Percentiles rank a stretch among this genome's conserved stretches.
Conservation (phyloP, 495 filamentous ascomycete species). For the Penicillium diatomitis region DNA sequence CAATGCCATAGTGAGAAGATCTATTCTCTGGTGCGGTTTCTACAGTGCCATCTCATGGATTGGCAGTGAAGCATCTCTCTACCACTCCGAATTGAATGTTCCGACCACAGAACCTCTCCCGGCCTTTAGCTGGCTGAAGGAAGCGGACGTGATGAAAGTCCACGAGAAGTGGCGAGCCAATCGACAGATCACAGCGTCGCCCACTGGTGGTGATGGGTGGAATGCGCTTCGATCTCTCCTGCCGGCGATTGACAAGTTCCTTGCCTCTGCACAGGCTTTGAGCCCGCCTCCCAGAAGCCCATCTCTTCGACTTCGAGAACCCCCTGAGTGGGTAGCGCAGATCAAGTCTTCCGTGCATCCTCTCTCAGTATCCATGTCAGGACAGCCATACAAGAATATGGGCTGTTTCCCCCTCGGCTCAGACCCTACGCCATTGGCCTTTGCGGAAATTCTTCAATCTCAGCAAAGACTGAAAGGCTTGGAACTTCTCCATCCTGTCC, state of each 20-base stretch:
- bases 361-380: slow-evolving; percentile 40
- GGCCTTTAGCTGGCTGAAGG: slow-evolving; percentile 50
- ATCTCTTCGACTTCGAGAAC: slow-evolving; percentile 18
- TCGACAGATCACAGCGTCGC: slow-evolving; percentile 16
- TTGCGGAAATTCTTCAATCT: slow-evolving; percentile 40
- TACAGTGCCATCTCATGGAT: slow-evolving; percentile 48
- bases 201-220: slow-evolving; percentile 16
- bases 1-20: slow-evolving; percentile 44
- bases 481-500: slow-evolving; percentile 37
- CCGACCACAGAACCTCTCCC: slow-evolving; percentile 36
- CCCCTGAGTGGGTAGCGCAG: slow-evolving; percentile 32
- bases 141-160: slow-evolving; percentile 38
- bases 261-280: slow-evolving; percentile 18
- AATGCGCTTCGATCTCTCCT: slow-evolving; percentile 19
- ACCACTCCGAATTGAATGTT: slow-evolving; percentile 27
- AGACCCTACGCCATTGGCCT: slow-evolving; percentile 32
- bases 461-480: slow-evolving; percentile 40
- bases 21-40: slow-evolving; percentile 47
- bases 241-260: slow-evolving; percentile 17
- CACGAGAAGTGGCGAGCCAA: slow-evolving; percentile 46
- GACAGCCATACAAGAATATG: slow-evolving; percentile 35
- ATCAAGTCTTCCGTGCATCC: slow-evolving; percentile 33
- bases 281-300: slow-evolving; percentile 2
- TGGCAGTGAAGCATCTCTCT: slow-evolving; percentile 32
- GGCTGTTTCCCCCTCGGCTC: slow-evolving; percentile 51